phyloP scores from a whole-genome alignment of 1,139 yeast genomes.

The Arxiozyma telluris region DNA sequence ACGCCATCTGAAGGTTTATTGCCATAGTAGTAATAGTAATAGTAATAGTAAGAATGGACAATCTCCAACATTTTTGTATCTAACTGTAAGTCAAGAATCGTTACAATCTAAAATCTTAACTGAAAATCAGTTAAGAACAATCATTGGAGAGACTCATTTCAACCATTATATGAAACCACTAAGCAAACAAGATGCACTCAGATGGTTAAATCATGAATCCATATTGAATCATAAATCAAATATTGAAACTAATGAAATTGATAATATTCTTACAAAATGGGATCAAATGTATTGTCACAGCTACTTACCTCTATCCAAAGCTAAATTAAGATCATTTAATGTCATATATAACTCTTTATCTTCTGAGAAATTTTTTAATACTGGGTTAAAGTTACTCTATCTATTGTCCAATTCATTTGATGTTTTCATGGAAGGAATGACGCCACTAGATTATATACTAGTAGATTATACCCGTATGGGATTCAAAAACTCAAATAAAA shows the following conservation, averaged over 20 bases:
- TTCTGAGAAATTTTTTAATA: background rate
- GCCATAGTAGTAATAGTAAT: too few species aligned
- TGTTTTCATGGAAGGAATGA: background rate
- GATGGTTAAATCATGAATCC: background rate
- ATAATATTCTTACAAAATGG: background rate
- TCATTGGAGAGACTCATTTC: background rate
- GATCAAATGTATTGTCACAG: background rate
- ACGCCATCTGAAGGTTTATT: constrained; percentile 6
- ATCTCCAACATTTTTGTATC: background rate
- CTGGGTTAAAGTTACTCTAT: background rate
- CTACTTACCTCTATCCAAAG: background rate
- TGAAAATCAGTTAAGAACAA: background rate
- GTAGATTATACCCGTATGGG: background rate
- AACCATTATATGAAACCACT: background rate
- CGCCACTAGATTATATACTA: background rate
- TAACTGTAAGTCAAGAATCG: background rate
- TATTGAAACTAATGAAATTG: background rate
- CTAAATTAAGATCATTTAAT: background rate
- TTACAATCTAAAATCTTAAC: background rate
- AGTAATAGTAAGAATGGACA: background rate
- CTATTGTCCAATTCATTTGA: background rate
- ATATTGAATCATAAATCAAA: background rate
- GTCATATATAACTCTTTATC: background rate
- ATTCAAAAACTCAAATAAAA: too few species aligned
- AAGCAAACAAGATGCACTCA: background rate